Evolutionary conservation across 306 rosid species (phyloP), one percentile per base, ranked within the genome.

Genomic region (Pyrus betulifolia): DNA sequence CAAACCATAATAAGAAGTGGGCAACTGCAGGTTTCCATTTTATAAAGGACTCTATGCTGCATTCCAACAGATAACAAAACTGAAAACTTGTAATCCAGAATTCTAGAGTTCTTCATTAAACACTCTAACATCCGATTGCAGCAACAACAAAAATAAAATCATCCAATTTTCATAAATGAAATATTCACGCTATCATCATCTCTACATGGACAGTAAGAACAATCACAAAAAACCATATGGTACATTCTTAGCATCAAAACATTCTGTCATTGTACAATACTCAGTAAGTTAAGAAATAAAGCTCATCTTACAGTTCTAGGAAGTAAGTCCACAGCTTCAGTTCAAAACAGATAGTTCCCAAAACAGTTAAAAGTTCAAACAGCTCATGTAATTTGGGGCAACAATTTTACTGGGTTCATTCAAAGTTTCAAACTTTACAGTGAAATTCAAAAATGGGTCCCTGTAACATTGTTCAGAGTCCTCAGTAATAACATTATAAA

Each of bases 391-490:
- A 74, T 68, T 27, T n/a, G 58, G 60, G 44, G 77, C 33, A 59
- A 76, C 76, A 57, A 0, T 15, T 69, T 78, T 62, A 74, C 87
- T 65, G 69, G 81, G 82, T 79, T 79, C 72, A 44, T 58, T 51
- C n/a, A 42, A 68, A 80, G 55, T 75, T 80, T 74, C 67, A 82
- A 67, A 63, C 38, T 70, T 42, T 69, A 71, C 70, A 67, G 73
- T 45, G 74, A 22, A 79, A 31, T 62, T 76, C 83, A 76, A n/a
- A 51, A 42, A 58, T 11, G 69, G 74, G 89, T 79, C 84, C 81
- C 76, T 76, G 64, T 11, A 80, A 79, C 76, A 83, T 14, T 67
- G 91, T 83, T 90, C 89, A 82, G 75, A 74, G 89, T 89, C 90
- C 82, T 69, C 73, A 8, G 74, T 21, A 64, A 66, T 35, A 63